A percentile compares a stretch with the other conserved stretches of the same genome.
Conservation (phyloP, 345 rosid genomes). For the Pelargonium nanum region DNA sequence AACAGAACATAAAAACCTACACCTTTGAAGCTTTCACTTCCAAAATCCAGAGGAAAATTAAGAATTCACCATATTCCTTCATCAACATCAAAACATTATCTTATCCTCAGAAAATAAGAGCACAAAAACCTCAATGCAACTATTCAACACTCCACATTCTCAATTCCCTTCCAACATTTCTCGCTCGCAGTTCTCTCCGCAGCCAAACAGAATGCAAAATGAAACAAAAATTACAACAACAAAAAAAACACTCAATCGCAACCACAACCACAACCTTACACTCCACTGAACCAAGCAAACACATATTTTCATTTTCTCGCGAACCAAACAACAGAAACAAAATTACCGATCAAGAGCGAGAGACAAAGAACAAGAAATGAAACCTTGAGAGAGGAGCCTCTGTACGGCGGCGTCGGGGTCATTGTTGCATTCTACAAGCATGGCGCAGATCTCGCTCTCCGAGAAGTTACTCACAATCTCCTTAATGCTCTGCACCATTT, state of each 20-base stretch:
- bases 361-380: not conserved
- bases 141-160: no score
- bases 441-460: slow-evolving; percentile 38
- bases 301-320: not conserved
- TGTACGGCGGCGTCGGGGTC: slow-evolving; percentile 42
- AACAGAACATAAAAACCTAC: not conserved
- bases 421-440: slow-evolving; percentile 39
- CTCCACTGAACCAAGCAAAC: no score
- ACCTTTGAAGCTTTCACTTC: no score
- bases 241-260: not conserved
- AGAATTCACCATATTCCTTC: no score
- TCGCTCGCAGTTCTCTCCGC: not conserved
- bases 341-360: not conserved
- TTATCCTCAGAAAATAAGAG: no score
- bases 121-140: no score
- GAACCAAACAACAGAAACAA: not conserved
- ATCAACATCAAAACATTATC: no score
- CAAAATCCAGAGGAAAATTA: no score
- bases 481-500: slow-evolving; percentile 29
- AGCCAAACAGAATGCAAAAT: not conserved
- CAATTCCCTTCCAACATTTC: not conserved
- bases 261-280: not conserved
- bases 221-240: not conserved
- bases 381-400: slow-evolving; percentile 48
- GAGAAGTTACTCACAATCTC: slow-evolving; percentile 29